Conservation (phyloP, 257 asterid species). For the Gentiana dahurica region DNA sequence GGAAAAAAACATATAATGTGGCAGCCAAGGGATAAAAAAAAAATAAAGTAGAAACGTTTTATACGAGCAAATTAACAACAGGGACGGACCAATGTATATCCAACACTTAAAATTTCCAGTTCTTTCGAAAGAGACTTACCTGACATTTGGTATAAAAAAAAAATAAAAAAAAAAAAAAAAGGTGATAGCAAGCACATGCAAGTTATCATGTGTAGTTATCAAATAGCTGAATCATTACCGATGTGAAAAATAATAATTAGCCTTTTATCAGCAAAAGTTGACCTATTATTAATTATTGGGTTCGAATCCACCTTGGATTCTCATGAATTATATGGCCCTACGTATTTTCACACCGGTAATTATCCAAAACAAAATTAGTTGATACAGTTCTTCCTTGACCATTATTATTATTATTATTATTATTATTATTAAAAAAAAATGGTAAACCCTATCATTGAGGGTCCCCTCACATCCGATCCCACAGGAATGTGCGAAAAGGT, state of each 20-base stretch:
- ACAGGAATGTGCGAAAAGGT: no score
- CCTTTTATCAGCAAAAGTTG: constrained; percentile 4
- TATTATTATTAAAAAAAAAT: no score
- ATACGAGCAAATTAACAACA: no score
- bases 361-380: no score
- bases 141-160: neutral
- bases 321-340: neutral
- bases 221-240: constrained; percentile 9
- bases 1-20: no score
- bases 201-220: constrained; percentile 18
- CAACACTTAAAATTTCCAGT: neutral
- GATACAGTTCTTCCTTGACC: no score
- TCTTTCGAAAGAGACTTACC: neutral
- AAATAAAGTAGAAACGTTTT: no score
- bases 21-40: no score
- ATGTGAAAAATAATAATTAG: neutral
- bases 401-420: no score
- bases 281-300: constrained; percentile 1
- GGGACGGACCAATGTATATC: no score
- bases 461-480: no score
- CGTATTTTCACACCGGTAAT: neutral
- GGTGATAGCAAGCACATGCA: constrained; percentile 13
- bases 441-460: no score
- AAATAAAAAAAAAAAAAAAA: neutral
- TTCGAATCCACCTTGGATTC: constrained; percentile 10